phyloP scores from a whole-genome alignment of 2,329 filamentous ascomycete genomes.

The Xylaria sp. region DNA sequence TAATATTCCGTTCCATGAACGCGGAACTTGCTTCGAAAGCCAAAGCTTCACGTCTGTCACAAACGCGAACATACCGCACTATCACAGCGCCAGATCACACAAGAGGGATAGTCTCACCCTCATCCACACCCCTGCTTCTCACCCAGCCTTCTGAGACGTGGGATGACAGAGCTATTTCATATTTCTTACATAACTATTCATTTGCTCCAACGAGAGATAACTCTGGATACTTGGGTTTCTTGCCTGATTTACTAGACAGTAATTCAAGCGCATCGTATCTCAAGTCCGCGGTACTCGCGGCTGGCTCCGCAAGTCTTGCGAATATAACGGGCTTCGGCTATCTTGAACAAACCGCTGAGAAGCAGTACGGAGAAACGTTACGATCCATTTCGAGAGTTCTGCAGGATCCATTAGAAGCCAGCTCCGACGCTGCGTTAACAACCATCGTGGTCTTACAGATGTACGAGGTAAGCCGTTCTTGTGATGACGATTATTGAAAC shows the following conservation, averaged over 20 bases:
- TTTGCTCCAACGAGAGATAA: constrained; percentile 14
- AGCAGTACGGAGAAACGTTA: constrained; percentile 27
- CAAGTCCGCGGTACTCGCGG: constrained; percentile 29
- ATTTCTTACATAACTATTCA: constrained; percentile 31
- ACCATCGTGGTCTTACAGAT: constrained; percentile 27
- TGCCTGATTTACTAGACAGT: constrained; percentile 21
- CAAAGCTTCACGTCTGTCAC: not conserved
- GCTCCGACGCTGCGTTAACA: constrained; percentile 22
- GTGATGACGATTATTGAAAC: not conserved
- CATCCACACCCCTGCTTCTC: constrained; percentile 13
- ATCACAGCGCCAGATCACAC: not conserved
- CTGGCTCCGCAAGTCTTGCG: constrained; percentile 31
- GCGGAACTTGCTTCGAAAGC: constrained; percentile 10
- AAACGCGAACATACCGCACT: not conserved
- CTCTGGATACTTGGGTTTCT: constrained; percentile 25
- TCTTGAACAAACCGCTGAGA: constrained; percentile 19
- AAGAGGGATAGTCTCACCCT: not conserved
- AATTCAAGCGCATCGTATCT: constrained; percentile 3
- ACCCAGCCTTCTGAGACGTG: constrained; percentile 29
- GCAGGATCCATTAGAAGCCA: constrained; percentile 13
- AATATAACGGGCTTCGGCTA: constrained; percentile 27
- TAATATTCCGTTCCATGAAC: constrained; percentile 28
- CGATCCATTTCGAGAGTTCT: constrained; percentile 16
- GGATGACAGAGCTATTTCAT: constrained; percentile 24
- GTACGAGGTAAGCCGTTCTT: constrained; percentile 26